Evolutionary conservation across 495 filamentous ascomycete species (phyloP), one percentile per base, ranked within the genome.

Genomic region (Neurospora africana): DNA sequence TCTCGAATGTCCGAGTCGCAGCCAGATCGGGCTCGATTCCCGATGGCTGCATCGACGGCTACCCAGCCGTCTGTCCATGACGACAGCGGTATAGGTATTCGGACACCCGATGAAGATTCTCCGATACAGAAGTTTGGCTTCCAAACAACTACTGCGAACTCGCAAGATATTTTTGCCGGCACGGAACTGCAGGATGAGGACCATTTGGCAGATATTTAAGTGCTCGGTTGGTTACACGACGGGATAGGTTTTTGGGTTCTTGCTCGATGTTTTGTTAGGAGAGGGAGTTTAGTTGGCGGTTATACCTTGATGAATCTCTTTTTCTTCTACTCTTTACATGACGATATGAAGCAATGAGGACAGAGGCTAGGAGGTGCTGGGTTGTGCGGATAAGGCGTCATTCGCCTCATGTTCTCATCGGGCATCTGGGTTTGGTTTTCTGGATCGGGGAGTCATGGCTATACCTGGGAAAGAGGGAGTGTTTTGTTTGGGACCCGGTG

Each of bases 11-110:
- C 80, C 5, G 79, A 82, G 74, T 71, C 79, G 47, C 79, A 85
- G 70, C 81, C 83, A 19, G 81, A 84, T 38, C 79, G 80, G 9
- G 83, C 81, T 4, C 82, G 81, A 35, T 84, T 84, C 69, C 81
- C 83, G 5, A 76, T 81, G 40, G 76, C 76, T 37, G 53, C 78
- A 5, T 75, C 79, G 21, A 74, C 75, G 13, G 76, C 76, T 27
- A 78, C 69, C 30, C 79, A 80, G 61, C 77, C 81, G 33, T 58
- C 76, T 8, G 81, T 80, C 72, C 88, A 86, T 70, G 91, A 93
- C 73, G 91, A 93, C 78, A 91, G 89, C 74, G 91, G 89, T 15
- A 92, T 93, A 71, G 88, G 88, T 4, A 89, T 92, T 76, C 76
- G 84, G 71, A 86, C 88, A 10, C 86, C 87, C 5, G 88, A 90